Percentiles rank a stretch among this genome's conserved stretches.
phyloP scores from a whole-genome alignment of 1,139 yeast species.

The Debaryomyces psychrophilus region DNA sequence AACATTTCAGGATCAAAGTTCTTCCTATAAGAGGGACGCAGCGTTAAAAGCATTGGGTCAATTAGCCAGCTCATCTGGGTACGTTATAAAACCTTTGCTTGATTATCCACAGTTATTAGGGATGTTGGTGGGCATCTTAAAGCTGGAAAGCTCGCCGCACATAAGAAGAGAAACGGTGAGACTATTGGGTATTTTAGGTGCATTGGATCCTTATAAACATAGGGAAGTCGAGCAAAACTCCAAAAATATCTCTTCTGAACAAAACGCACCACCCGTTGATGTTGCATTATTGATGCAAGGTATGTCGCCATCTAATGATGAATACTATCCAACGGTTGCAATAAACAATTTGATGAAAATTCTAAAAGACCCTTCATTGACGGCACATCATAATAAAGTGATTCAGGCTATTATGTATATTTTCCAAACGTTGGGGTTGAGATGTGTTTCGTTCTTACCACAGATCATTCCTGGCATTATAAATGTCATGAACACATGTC shows the following conservation, averaged over 20 bases:
- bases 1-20: constrained; percentile 89
- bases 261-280: constrained; percentile 87
- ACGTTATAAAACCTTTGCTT: constrained; percentile 88
- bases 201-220: constrained; percentile 93
- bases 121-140: constrained; percentile 76
- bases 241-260: constrained; percentile 66
- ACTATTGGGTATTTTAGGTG: constrained; percentile 90
- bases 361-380: constrained; percentile 79
- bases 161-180: constrained; percentile 87
- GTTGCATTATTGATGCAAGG: constrained; percentile 90
- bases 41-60: constrained; percentile 89
- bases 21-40: constrained; percentile 83
- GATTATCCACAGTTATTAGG: constrained; percentile 91
- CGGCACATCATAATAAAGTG: constrained; percentile 85
- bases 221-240: constrained; percentile 84
- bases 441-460: constrained; percentile 84
- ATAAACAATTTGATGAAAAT: constrained; percentile 82
- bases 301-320: constrained; percentile 91
- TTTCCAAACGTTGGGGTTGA: constrained; percentile 82
- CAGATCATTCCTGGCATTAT: constrained; percentile 88
- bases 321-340: constrained; percentile 94
- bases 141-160: constrained; percentile 72
- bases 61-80: constrained; percentile 86
- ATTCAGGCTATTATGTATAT: constrained; percentile 91
- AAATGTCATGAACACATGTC: constrained; percentile 82